Conservation (phyloP, 148 eudicot species). For the Rhododendron mucronatum region DNA sequence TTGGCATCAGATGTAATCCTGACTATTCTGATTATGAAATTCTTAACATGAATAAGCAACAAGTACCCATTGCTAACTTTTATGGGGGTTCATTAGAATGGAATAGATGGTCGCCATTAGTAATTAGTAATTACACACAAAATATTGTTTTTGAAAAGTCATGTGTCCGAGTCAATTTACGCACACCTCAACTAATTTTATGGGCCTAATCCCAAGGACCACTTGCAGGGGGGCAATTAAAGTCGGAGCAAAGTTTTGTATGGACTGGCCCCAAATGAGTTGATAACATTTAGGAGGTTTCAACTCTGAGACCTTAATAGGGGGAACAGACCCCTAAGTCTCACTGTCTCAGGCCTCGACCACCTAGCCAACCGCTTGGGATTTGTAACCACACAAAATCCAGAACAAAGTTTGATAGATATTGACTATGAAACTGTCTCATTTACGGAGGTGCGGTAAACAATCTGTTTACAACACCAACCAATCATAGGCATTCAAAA, state of each 20-base stretch:
- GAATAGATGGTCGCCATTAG: too few species aligned
- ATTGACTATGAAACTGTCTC: neutral
- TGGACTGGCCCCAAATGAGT: too few species aligned
- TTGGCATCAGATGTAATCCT: neutral
- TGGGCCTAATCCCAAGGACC: neutral
- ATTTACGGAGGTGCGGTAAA: too few species aligned
- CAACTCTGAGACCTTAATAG: neutral
- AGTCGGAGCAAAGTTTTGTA: too few species aligned
- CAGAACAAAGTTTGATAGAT: neutral
- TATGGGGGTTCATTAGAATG: too few species aligned
- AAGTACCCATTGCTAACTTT: too few species aligned
- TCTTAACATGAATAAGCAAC: too few species aligned
- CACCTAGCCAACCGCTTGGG: neutral
- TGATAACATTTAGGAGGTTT: neutral
- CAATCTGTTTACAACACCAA: too few species aligned
- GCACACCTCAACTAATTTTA: neutral
- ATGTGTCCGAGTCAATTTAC: neutral
- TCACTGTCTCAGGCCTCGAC: neutral
- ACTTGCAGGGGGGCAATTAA: neutral
- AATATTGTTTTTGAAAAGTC: too few species aligned
- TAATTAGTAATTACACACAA: too few species aligned
- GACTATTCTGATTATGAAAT: neutral
- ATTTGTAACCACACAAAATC: too few species aligned
- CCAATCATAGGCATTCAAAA: too few species aligned
- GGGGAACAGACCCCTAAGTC: neutral